Percentiles rank a stretch among this genome's conserved stretches.
Evolutionary conservation across 2,329 filamentous ascomycete genomes (phyloP).

Genomic region (Exophiala bonariae): DNA sequence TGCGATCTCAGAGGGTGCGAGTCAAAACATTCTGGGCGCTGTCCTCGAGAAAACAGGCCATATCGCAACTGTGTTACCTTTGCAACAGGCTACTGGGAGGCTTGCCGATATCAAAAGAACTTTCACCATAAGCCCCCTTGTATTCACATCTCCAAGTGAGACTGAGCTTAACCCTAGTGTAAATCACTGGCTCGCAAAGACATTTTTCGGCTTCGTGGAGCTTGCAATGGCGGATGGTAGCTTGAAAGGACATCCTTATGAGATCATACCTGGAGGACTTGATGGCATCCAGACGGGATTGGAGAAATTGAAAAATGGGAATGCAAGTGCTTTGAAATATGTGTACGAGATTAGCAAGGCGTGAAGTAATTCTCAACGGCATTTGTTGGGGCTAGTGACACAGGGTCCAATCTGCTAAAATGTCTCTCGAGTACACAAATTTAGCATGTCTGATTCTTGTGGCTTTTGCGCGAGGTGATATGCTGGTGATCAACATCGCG

Average conservation of each 20-base stretch:
- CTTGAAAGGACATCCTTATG: conserved; percentile 50
- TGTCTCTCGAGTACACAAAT: too few relatives aligned
- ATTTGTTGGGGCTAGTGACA: too few relatives aligned
- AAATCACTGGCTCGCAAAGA: too few relatives aligned
- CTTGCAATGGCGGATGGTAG: conserved; percentile 49
- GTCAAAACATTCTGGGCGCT: conserved; percentile 43
- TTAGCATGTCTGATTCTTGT: too few relatives aligned
- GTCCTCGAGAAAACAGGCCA: conserved; percentile 40
- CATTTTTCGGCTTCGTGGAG: conserved; percentile 47
- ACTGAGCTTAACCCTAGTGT: too few relatives aligned
- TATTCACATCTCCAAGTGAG: conserved; percentile 1
- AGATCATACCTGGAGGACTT: conserved; percentile 54
- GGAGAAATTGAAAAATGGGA: conserved; percentile 57
- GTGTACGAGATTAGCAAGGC: too few relatives aligned
- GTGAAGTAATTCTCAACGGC: too few relatives aligned
- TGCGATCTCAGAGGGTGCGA: conserved; percentile 55
- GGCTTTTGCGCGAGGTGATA: too few relatives aligned
- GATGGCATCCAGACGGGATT: conserved; percentile 54
- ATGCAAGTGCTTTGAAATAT: conserved; percentile 64
- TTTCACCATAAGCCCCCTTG: not conserved
- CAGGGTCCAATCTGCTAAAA: too few relatives aligned
- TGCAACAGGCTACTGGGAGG: too few relatives aligned
- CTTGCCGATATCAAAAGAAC: conserved; percentile 3
- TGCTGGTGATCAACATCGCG: too few relatives aligned
- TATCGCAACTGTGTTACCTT: not conserved